A percentile compares a stretch with the other conserved stretches of the same genome.
Evolutionary conservation across 139 green algal genomes (phyloP).

Genomic region (Chlamydomonas applanata): DNA sequence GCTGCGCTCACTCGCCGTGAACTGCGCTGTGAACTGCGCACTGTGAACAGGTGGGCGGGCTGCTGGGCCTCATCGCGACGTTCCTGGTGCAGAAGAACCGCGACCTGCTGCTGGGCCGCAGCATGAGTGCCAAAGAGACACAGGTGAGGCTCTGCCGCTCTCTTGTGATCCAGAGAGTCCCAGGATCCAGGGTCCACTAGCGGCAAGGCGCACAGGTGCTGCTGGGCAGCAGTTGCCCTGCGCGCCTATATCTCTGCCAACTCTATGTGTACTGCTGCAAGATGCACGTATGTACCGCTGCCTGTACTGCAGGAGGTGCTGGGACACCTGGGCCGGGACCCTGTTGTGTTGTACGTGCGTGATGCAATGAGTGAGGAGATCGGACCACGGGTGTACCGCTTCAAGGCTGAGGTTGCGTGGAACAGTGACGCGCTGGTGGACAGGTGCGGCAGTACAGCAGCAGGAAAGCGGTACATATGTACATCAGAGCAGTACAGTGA

Average conservation of each 20-base stretch:
- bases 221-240: too few relatives aligned
- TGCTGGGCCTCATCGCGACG: constrained; percentile 80
- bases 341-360: constrained; percentile 22
- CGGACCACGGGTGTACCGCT: constrained; percentile 75
- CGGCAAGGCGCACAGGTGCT: too few relatives aligned
- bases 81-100: constrained; percentile 87
- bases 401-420: constrained; percentile 79
- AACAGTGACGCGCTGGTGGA: constrained; percentile 39
- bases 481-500: too few relatives aligned
- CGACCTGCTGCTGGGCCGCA: constrained; percentile 76
- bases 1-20: neutral
- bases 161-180: too few relatives aligned
- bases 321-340: constrained; percentile 9
- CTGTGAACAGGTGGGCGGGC: constrained; percentile 35
- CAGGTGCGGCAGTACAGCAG: too few relatives aligned
- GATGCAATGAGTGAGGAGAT: constrained; percentile 90
- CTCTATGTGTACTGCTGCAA: too few relatives aligned
- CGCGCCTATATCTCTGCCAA: too few relatives aligned
- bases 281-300: neutral
- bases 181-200: too few relatives aligned
- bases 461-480: neutral
- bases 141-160: constrained; percentile 18
- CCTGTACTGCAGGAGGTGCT: neutral
- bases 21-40: too few relatives aligned
- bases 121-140: constrained; percentile 59